Conservation (phyloP, 163 green algal species). For the Chlorella variabilis region DNA sequence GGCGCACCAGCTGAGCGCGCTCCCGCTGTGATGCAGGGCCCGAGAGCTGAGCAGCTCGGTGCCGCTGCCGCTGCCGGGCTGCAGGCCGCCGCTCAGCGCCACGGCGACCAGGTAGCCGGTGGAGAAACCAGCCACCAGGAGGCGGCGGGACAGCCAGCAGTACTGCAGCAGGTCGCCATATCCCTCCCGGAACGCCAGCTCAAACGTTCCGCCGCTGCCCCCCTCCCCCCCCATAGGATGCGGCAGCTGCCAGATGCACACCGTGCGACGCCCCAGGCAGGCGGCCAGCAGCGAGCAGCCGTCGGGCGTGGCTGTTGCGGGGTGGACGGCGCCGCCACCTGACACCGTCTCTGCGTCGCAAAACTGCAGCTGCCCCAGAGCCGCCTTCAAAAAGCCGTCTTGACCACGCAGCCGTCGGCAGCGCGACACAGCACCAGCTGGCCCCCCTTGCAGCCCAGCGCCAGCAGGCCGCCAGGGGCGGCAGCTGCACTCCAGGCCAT, state of each 20-base stretch:
- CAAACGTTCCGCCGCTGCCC: constrained; percentile 32
- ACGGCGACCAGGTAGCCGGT: constrained; percentile 70
- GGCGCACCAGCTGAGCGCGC: constrained; percentile 4
- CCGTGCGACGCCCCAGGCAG: background rate
- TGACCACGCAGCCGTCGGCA: background rate
- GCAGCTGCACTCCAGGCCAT: background rate
- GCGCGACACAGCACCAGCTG: constrained; percentile 27
- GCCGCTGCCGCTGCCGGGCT: constrained; percentile 1
- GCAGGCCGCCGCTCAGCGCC: constrained; percentile 23
- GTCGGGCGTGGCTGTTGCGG: background rate
- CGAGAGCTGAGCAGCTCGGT: constrained; percentile 14
- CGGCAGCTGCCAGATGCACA: constrained; percentile 33
- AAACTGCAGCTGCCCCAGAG: constrained; percentile 25
- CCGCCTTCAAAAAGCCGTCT: background rate
- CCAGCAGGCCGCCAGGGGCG: constrained; percentile 13
- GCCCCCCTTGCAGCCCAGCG: constrained; percentile 26
- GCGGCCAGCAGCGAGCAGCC: constrained; percentile 2
- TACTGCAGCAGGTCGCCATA: constrained; percentile 77
- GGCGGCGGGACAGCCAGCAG: constrained; percentile 76
- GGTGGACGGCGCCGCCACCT: background rate
- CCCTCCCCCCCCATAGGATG: background rate
- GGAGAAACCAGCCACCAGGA: constrained; percentile 73
- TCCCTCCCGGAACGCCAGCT: constrained; percentile 75
- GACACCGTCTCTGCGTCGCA: background rate
- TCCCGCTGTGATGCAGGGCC: background rate